Base-by-base conservation (phyloP, 306 rosid species). In the Cucumis sativus region DNA sequence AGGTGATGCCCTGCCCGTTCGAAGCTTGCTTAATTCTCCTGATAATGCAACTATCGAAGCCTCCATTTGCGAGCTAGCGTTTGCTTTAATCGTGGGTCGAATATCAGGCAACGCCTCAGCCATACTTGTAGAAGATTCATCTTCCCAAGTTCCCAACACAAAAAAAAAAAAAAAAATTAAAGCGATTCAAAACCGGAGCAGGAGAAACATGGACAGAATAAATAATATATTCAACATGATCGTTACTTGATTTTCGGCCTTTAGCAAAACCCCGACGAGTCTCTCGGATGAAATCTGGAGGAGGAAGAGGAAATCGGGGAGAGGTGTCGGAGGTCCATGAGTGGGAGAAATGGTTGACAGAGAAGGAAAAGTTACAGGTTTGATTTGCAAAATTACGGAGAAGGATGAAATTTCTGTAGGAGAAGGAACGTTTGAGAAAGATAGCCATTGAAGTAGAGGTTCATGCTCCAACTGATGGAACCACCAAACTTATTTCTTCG, bases 1-100 rank as follows among this genome's bases (percentile, higher is more conserved):
- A 62, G 99, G 80, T 25, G 99, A 83, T 67, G 99, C 99, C 83
- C 99, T 89, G 82, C 99, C 99, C 11, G 99, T 89, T 33, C 97
- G 79, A 51, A 89, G 89, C 74, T 95, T 92, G 87, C 72, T 87
- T 51, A 95, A 80, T 28, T 95, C 99, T 37, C 83, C 84, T 2
- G 91, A 87, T 78, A 95, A 85, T 39, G 97, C 96, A 55, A 86
- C 70, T 65, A 90, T 84, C 15, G 91, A 91, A 37, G 96, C 87
- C 80, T 95, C 96, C 99, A 95, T 95, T 82, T 82, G 97, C 57
- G 97, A 86, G 79, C 79, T 70, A 61, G 91, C 90, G 76, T 63
- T 92, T 57, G 87, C 91, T 89, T 85, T 92, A 59, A 91, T 86
- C 20, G 84, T 84, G 62, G 97, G 97, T 21, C 92, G 91, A 80